A percentile compares a stretch with the other conserved stretches of the same genome.
Conservation (phyloP, 306 rosid species). For the Canavalia ensiformis region DNA sequence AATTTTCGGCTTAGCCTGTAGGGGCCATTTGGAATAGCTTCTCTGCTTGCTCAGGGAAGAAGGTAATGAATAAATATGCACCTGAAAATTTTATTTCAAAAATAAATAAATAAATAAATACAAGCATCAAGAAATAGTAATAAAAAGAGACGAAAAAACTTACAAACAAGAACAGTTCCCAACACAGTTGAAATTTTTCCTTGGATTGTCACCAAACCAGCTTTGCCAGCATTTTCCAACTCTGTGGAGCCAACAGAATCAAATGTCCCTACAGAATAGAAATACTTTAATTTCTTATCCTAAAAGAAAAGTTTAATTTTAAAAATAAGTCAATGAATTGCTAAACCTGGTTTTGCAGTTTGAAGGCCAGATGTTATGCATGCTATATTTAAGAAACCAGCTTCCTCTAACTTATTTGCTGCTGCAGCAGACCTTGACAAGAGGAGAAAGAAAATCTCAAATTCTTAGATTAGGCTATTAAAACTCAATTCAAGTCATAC, state of each 20-base stretch:
- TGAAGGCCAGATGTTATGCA: constrained; percentile 93
- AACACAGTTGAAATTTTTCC: constrained; percentile 90
- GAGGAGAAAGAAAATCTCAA: constrained; percentile 49
- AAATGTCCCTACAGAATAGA: constrained; percentile 69
- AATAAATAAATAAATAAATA: constrained; percentile 34
- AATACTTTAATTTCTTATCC: constrained; percentile 18
- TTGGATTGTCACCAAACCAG: constrained; percentile 86
- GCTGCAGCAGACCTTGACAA: constrained; percentile 85
- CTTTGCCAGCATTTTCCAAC: constrained; percentile 95
- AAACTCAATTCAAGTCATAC: constrained; percentile 17
- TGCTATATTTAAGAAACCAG: constrained; percentile 82
- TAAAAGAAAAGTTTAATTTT: neutral
- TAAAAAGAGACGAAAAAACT: constrained; percentile 45
- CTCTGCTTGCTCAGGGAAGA: constrained; percentile 99
- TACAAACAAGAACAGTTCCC: constrained; percentile 92
- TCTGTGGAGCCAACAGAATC: constrained; percentile 79
- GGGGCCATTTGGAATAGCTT: constrained; percentile 73
- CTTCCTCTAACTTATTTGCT: constrained; percentile 74
- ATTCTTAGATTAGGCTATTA: constrained; percentile 25
- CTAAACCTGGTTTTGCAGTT: constrained; percentile 77
- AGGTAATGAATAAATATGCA: constrained; percentile 85
- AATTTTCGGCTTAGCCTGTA: constrained; percentile 52
- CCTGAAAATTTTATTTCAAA: constrained; percentile 57
- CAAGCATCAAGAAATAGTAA: constrained; percentile 28
- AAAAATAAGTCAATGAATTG: constrained; percentile 1